These are phyloP conservation scores for Acer yangbiense DNA, from an alignment of 345 rosid genomes.

Conservation along the genomic window DNA sequence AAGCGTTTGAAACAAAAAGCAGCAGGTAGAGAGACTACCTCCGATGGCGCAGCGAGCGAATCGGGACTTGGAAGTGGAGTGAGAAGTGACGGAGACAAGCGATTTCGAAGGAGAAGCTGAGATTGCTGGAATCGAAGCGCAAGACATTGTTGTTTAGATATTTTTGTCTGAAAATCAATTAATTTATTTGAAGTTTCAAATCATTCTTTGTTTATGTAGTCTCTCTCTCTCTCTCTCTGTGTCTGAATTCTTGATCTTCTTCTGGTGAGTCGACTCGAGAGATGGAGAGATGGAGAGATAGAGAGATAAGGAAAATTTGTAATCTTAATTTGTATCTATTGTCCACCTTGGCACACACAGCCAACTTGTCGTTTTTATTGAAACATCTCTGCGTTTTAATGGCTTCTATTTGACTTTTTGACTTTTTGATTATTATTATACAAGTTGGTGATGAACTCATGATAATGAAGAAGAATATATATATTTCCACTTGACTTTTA, in stretches of 20 bases:
- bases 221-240: too few relatives aligned
- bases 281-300: neutral
- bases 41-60: slow-evolving; percentile 60
- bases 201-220: neutral
- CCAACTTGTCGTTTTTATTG: neutral
- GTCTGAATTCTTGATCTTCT: too few relatives aligned
- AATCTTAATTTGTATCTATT: slow-evolving; percentile 2
- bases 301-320: slow-evolving; percentile 30
- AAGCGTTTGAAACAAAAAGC: neutral
- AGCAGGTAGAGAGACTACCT: slow-evolving; percentile 38
- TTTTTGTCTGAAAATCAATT: neutral
- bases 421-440: too few relatives aligned
- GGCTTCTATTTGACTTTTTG: neutral
- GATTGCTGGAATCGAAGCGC: slow-evolving; percentile 43
- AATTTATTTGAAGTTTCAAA: neutral
- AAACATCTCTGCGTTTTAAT: neutral
- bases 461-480: neutral
- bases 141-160: slow-evolving; percentile 38
- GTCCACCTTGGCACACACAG: neutral
- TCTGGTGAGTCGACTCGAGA: too few relatives aligned
- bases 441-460: neutral
- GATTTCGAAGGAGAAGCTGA: slow-evolving; percentile 41
- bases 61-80: slow-evolving; percentile 40
- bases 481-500: too few relatives aligned
- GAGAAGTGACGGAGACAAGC: neutral